Evolutionary conservation across 257 asterid genomes (phyloP).

Genomic region (Thymus quinquecostatus): DNA sequence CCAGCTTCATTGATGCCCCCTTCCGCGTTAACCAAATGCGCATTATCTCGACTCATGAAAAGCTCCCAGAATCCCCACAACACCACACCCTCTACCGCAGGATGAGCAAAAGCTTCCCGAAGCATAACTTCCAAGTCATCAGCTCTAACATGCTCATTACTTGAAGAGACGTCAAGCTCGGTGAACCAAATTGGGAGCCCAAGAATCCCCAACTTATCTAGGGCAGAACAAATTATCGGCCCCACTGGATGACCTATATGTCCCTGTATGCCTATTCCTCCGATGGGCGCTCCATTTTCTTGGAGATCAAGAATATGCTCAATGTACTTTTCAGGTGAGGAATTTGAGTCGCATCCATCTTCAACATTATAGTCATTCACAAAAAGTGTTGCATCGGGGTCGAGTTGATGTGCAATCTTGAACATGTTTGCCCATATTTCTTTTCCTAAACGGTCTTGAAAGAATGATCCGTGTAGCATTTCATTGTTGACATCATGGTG

Average conservation of each 20-base stretch:
- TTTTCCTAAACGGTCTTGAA: slow-evolving; percentile 74
- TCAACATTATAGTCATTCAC: slow-evolving; percentile 86
- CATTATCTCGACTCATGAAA: slow-evolving; percentile 73
- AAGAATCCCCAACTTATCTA: slow-evolving; percentile 66
- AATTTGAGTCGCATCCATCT: slow-evolving; percentile 62
- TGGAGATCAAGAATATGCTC: slow-evolving; percentile 75
- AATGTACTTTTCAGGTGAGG: slow-evolving; percentile 78
- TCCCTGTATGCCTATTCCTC: slow-evolving; percentile 95
- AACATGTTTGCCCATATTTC: slow-evolving; percentile 69
- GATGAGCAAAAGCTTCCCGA: slow-evolving; percentile 88
- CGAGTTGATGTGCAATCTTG: slow-evolving; percentile 70
- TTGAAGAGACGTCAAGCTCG: slow-evolving; percentile 75
- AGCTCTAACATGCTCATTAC: slow-evolving; percentile 70
- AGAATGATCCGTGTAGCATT: slow-evolving; percentile 91
- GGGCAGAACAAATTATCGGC: slow-evolving; percentile 71
- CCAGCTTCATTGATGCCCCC: slow-evolving; percentile 87
- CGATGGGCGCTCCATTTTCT: slow-evolving; percentile 81
- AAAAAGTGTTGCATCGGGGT: slow-evolving; percentile 65
- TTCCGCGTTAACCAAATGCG: slow-evolving; percentile 73
- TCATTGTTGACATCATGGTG: slow-evolving; percentile 93
- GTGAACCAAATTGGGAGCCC: slow-evolving; percentile 96
- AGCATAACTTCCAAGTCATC: slow-evolving; percentile 90
- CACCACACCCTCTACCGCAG: slow-evolving; percentile 85
- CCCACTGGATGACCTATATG: slow-evolving; percentile 83
- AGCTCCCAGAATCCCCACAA: slow-evolving; percentile 97